These are phyloP conservation scores for Boletellus ananas DNA, from an alignment of 768 basidiomycete genomes.

Conservation along the genomic window DNA sequence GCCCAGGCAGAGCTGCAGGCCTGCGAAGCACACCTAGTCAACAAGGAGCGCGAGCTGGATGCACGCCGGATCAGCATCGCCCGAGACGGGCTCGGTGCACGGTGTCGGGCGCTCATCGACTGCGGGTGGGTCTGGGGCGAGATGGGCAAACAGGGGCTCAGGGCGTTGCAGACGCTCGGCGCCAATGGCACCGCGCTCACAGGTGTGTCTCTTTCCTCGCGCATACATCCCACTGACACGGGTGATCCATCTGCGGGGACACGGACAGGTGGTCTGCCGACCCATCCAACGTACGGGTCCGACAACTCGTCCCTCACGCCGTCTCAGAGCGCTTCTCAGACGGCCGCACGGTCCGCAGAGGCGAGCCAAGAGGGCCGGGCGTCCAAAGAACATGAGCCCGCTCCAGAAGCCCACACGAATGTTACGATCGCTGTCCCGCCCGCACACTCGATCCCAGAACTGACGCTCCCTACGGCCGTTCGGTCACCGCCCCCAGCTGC, in stretches of 20 bases:
- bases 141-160: constrained; percentile 59
- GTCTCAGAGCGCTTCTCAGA: constrained; percentile 75
- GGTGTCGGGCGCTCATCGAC: constrained; percentile 63
- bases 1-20: constrained; percentile 80
- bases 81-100: constrained; percentile 55
- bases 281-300: constrained; percentile 35
- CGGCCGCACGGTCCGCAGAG: constrained; percentile 15
- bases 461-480: constrained; percentile 22
- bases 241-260: too few relatives aligned
- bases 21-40: constrained; percentile 70
- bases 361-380: constrained; percentile 13
- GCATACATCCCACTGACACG: too few relatives aligned
- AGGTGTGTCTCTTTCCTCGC: constrained; percentile 4
- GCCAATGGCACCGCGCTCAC: background rate
- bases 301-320: constrained; percentile 66
- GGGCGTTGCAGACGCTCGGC: constrained; percentile 18
- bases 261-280: background rate
- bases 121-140: constrained; percentile 69
- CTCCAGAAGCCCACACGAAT: background rate
- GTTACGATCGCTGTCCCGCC: constrained; percentile 23
- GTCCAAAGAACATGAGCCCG: constrained; percentile 2
- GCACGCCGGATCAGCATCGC: constrained; percentile 50
- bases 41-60: constrained; percentile 65
- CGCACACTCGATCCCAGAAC: constrained; percentile 27
- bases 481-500: background rate